A percentile compares a stretch with the other conserved stretches of the same genome.
These are phyloP conservation scores for Talaromyces rugulosus DNA, from an alignment of 2,329 filamentous ascomycete species.

Conservation along the genomic window DNA sequence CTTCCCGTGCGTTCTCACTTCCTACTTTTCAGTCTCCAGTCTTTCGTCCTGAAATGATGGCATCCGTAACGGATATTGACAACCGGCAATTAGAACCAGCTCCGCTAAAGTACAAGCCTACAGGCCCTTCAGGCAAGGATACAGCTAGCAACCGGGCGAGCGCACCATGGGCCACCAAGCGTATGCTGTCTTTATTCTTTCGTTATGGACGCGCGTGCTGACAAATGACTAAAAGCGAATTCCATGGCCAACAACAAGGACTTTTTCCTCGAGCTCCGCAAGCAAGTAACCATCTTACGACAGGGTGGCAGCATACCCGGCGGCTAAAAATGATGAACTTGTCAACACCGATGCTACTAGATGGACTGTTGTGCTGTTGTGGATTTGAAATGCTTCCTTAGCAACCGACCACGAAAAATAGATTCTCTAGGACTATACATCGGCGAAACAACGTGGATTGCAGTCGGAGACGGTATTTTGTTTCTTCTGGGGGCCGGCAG, in stretches of 20 bases:
- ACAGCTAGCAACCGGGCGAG: conserved; percentile 30
- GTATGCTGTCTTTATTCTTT: conserved; percentile 25
- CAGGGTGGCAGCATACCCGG: conserved; percentile 32
- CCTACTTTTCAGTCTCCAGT: background rate
- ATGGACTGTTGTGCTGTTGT: background rate
- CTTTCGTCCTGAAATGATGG: background rate
- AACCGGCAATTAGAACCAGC: conserved; percentile 24
- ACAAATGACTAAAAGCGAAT: conserved; percentile 33
- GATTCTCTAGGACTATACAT: background rate
- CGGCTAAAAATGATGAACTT: conserved; percentile 22
- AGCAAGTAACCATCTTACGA: conserved; percentile 41
- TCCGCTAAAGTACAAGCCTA: conserved; percentile 35
- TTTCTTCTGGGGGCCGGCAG: background rate
- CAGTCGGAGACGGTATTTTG: background rate
- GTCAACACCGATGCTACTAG: background rate
- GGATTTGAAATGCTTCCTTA: background rate
- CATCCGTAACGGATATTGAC: background rate
- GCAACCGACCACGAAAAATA: background rate
- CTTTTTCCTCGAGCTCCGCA: conserved; percentile 47
- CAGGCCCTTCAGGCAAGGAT: conserved; percentile 25
- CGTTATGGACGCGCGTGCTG: background rate
- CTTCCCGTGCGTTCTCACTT: conserved; percentile 24
- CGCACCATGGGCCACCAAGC: conserved; percentile 42
- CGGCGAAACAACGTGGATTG: background rate
- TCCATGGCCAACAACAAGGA: conserved; percentile 47